These are phyloP conservation scores for Asterophora parasitica DNA, from an alignment of 768 basidiomycete species.

Conservation along the genomic window DNA sequence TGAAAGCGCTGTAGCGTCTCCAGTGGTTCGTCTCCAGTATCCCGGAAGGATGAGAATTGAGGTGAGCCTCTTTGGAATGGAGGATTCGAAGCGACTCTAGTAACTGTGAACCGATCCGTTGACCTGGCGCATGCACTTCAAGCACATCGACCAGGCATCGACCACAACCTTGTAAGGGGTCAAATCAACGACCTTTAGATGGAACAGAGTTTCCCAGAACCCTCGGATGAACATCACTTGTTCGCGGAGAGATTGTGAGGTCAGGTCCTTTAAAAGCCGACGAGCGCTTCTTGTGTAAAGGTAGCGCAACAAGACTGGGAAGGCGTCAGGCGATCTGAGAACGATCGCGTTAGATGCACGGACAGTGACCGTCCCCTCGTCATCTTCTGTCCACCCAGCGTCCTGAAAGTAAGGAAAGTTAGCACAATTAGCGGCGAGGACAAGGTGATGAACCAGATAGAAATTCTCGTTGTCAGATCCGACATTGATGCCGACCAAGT, in stretches of 20 bases:
- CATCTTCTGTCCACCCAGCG: background rate
- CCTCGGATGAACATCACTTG: slow-evolving; percentile 26
- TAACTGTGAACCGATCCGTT: slow-evolving; percentile 21
- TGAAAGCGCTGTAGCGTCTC: too few relatives aligned
- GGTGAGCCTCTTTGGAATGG: too few relatives aligned
- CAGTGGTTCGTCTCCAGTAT: too few relatives aligned
- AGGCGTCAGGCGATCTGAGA: slow-evolving; percentile 49
- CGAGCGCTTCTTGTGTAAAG: slow-evolving; percentile 44
- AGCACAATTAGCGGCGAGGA: slow-evolving; percentile 36
- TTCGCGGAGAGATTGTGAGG: slow-evolving; percentile 17
- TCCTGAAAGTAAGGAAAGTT: slow-evolving; percentile 29
- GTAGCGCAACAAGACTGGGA: slow-evolving; percentile 42
- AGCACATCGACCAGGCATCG: slow-evolving; percentile 21
- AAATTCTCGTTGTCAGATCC: background rate
- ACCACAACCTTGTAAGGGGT: slow-evolving; percentile 45
- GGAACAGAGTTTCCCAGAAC: slow-evolving; percentile 47
- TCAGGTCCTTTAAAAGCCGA: slow-evolving; percentile 34
- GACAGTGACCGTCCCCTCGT: slow-evolving; percentile 18
- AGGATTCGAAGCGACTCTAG: too few relatives aligned
- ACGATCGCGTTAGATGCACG: slow-evolving; percentile 45
- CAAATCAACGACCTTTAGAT: slow-evolving; percentile 45
- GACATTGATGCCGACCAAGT: background rate
- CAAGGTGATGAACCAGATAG: slow-evolving; percentile 38
- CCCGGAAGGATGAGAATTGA: too few relatives aligned
- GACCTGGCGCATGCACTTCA: background rate